Evolutionary conservation across 2,329 filamentous ascomycete species (phyloP).

Genomic region (Aspergillus sp.): DNA sequence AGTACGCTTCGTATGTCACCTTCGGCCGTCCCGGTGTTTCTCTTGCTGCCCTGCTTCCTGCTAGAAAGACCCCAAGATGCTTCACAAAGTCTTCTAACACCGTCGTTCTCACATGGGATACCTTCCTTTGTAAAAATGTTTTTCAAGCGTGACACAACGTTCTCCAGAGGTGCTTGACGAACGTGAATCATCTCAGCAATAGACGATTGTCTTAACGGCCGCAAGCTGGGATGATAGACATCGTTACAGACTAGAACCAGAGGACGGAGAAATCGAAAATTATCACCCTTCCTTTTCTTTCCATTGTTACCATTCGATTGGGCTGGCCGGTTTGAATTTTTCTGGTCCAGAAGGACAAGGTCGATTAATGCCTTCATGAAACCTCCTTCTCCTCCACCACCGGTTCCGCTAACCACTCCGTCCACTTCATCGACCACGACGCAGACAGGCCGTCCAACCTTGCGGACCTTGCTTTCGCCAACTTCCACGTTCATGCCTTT

Average conservation of each 20-base stretch:
- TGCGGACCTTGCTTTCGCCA: constrained; percentile 50
- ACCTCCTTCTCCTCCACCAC: constrained; percentile 74
- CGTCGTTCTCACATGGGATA: constrained; percentile 81
- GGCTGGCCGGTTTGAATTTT: constrained; percentile 51
- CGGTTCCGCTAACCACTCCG: constrained; percentile 76
- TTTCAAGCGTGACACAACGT: constrained; percentile 75
- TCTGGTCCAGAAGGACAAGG: constrained; percentile 76
- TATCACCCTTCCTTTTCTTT: constrained; percentile 65
- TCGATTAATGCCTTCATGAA: constrained; percentile 95
- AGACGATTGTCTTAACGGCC: constrained; percentile 75
- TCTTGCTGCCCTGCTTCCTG: constrained; percentile 46
- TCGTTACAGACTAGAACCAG: constrained; percentile 96
- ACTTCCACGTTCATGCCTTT: constrained; percentile 54
- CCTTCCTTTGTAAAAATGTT: constrained; percentile 82
- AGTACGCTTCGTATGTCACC: constrained; percentile 58
- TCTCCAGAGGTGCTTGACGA: constrained; percentile 78
- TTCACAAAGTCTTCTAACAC: constrained; percentile 65
- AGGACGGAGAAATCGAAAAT: constrained; percentile 78
- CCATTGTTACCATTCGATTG: constrained; percentile 18
- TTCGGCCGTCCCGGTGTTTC: constrained; percentile 39
- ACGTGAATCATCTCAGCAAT: constrained; percentile 88
- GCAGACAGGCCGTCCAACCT: constrained; percentile 78
- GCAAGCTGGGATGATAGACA: constrained; percentile 82
- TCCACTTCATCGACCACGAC: constrained; percentile 96
- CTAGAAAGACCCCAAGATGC: constrained; percentile 58